These are phyloP conservation scores for Psilocybe azurescens DNA, from an alignment of 768 basidiomycete species.

Conservation along the genomic window DNA sequence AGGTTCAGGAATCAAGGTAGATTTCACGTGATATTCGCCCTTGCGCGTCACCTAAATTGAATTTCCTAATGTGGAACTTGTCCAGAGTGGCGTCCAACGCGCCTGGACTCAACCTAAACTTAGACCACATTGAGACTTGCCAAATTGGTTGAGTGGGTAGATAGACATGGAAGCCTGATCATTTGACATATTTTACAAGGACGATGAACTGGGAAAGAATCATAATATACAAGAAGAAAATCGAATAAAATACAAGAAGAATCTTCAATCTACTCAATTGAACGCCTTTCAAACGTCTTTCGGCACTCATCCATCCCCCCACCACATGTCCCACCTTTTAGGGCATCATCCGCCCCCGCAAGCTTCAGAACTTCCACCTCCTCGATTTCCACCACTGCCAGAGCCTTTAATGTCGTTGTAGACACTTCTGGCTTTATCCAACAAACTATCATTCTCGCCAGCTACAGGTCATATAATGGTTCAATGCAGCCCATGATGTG, in stretches of 20 bases:
- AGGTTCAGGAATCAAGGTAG: conserved; percentile 1
- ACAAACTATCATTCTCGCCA: conserved; percentile 13
- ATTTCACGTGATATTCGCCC: conserved; percentile 7
- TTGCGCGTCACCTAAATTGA: conserved; percentile 1
- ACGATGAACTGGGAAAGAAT: not conserved
- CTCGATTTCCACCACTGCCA: not conserved
- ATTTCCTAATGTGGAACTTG: conserved; percentile 1
- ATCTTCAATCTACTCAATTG: too few relatives aligned
- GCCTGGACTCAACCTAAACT: too few relatives aligned
- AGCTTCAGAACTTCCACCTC: conserved; percentile 13
- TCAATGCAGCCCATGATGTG: not conserved
- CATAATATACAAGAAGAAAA: not conserved
- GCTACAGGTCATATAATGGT: not conserved
- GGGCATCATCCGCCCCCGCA: conserved; percentile 9
- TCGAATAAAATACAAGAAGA: conserved; percentile 2
- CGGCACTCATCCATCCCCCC: not conserved
- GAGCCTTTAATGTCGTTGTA: conserved; percentile 17
- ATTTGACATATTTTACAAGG: not conserved
- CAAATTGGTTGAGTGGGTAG: too few relatives aligned
- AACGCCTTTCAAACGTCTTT: not conserved
- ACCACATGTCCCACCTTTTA: conserved; percentile 3
- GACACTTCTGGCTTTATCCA: conserved; percentile 17
- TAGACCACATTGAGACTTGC: too few relatives aligned
- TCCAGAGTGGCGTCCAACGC: not conserved
- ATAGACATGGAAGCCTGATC: not conserved